Evolutionary conservation across 1,284 basidiomycete genomes (phyloP).

Genomic region (Fomitopsis pinicola): DNA sequence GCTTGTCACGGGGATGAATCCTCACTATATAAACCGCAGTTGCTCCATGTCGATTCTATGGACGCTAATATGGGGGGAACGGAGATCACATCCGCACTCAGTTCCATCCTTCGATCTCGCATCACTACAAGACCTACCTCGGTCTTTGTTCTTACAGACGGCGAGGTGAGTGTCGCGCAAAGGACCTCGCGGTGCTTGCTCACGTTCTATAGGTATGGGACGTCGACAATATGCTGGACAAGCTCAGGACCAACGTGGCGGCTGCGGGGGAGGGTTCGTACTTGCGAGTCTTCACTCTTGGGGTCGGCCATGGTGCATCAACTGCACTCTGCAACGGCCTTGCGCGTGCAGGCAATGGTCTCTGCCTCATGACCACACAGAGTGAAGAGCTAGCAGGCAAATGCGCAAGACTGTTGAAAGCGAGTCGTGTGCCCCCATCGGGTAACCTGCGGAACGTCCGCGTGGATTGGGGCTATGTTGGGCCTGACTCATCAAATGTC

Average conservation of each 20-base stretch:
- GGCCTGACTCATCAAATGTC: not conserved
- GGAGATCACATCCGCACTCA: conserved; percentile 38
- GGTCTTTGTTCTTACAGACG: conserved; percentile 53
- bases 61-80: conserved; percentile 43
- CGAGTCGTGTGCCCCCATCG: conserved; percentile 42
- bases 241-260: conserved; percentile 18
- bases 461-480: conserved; percentile 42
- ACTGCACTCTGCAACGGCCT: conserved; percentile 46
- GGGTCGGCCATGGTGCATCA: conserved; percentile 47
- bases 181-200: not conserved
- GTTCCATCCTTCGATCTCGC: conserved; percentile 29
- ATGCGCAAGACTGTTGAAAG: conserved; percentile 44
- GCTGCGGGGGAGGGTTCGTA: conserved; percentile 13
- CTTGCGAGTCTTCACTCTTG: conserved; percentile 49
- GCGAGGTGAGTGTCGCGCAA: conserved; percentile 26
- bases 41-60: conserved; percentile 35
- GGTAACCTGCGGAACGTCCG: conserved; percentile 28
- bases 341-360: conserved; percentile 47
- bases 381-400: conserved; percentile 43
- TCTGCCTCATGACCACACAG: conserved; percentile 38
- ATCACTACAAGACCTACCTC: conserved; percentile 33
- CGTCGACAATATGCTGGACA: conserved; percentile 16
- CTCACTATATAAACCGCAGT: not conserved
- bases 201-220: conserved; percentile 23
- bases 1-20: not conserved